Base-by-base conservation (phyloP, 73 alveolate species). In the Paramecium tetraurelia region DNA sequence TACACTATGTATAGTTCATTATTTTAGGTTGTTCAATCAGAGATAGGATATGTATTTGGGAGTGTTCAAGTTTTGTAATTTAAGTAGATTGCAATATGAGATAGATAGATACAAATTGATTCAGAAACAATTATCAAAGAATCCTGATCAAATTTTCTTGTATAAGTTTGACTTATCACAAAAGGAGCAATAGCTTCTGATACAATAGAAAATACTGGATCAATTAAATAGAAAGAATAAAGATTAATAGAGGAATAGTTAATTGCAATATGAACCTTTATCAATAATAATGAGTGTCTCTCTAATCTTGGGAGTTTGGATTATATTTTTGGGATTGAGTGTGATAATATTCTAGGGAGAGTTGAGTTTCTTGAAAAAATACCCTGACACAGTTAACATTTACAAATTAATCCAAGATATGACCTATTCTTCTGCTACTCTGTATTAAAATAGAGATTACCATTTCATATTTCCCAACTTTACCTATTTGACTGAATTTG, bases 381-480 rank as follows among this genome's bases (percentile, higher is more conserved):
- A 80, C 46, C 31, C 71, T 4, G 33, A 40, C 7, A 80, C 90
- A 44, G 33, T 63, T 18, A 76, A 80, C 43, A 38, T 80, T n/a
- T 80, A 44, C 21, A 80, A 80, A 48, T 22, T 80, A 44, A 44
- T 80, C 6, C 43, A 80, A 22, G 90, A 80, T 46, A 41, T 80
- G 75, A 80, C 76, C 14, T 46, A 24, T 35, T 31, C 44, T 3
- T 21, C 76, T 10, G 90, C 75, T 7, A 41, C 70, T 20, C 10
- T 80, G 6, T 80, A 31, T 80, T 43, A 24, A n/a, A 31, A 41
- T 43, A 80, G 90, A 80, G 72, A 80, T 72, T 72, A 10, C 46
- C 18, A 31, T 29, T 72, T 35, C 11, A 36, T 31, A 12, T 72
- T 33, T 14, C 16, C 27, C 5, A 72, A 38, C 40, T 38, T 72